phyloP scores from a whole-genome alignment of 2,329 filamentous ascomycete species.

The Microdochium nivale region DNA sequence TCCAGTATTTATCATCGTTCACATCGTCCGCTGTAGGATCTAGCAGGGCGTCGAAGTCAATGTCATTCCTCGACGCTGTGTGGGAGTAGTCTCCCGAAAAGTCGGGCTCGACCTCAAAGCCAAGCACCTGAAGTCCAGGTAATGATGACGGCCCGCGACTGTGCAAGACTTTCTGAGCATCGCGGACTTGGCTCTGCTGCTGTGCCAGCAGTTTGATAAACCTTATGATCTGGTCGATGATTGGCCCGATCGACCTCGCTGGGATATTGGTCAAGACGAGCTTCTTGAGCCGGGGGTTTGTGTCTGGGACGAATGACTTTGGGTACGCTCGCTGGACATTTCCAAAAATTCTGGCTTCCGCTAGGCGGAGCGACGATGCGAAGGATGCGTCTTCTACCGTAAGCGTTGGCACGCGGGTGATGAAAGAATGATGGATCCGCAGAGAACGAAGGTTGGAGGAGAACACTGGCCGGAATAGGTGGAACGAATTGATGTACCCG shows the following conservation, averaged over 20 bases:
- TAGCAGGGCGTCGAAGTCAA: conserved; percentile 34
- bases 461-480: conserved; percentile 42
- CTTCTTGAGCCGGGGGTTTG: conserved; percentile 45
- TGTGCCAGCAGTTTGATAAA: conserved; percentile 37
- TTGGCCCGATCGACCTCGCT: conserved; percentile 38
- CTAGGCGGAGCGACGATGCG: conserved; percentile 27
- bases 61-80: conserved; percentile 19
- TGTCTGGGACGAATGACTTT: conserved; percentile 40
- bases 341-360: conserved; percentile 34
- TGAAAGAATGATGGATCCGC: conserved; percentile 50
- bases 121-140: conserved; percentile 41
- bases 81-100: conserved; percentile 24
- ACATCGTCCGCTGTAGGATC: conserved; percentile 28
- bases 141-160: conserved; percentile 33
- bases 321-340: conserved; percentile 38
- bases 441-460: conserved; percentile 44
- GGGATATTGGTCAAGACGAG: conserved; percentile 48
- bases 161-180: conserved; percentile 10
- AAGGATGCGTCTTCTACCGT: conserved; percentile 25
- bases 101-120: conserved; percentile 44
- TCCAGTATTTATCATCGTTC: conserved; percentile 8
- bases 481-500: conserved; percentile 34
- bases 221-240: conserved; percentile 35
- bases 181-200: conserved; percentile 39
- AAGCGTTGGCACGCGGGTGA: conserved; percentile 45